Conservation (phyloP, 176 grass and related monocot species). For the Leersia perrieri region DNA sequence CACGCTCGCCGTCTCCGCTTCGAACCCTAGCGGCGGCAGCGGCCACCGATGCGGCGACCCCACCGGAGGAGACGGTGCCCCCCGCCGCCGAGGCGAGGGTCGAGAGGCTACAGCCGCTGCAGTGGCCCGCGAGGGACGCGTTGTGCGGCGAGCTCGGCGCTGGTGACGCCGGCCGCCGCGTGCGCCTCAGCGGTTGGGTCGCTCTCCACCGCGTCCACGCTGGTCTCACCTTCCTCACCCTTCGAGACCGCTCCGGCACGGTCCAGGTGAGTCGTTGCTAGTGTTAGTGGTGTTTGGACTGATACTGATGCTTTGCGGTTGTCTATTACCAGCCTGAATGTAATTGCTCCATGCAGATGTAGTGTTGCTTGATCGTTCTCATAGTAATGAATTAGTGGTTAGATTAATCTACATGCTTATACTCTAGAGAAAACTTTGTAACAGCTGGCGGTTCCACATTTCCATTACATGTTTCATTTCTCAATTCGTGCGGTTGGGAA, state of each 20-base stretch:
- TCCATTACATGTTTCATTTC: not conserved
- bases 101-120: slow-evolving; percentile 41
- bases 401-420: not conserved
- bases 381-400: not conserved
- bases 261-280: slow-evolving; percentile 53
- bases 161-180: slow-evolving; percentile 60
- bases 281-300: not conserved
- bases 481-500: not conserved
- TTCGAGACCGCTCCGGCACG: slow-evolving; percentile 73
- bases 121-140: slow-evolving; percentile 62
- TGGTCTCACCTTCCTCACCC: slow-evolving; percentile 82
- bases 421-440: not conserved
- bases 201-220: slow-evolving; percentile 77
- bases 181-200: slow-evolving; percentile 91
- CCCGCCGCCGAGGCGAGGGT: not conserved
- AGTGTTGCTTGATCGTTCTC: not conserved
- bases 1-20: slow-evolving; percentile 14
- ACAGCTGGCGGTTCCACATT: not conserved
- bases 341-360: not conserved
- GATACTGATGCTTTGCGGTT: not conserved
- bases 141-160: slow-evolving; percentile 65
- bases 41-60: slow-evolving; percentile 29
- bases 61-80: slow-evolving; percentile 23
- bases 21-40: slow-evolving; percentile 49
- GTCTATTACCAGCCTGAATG: not conserved